Evolutionary conservation across 2,329 filamentous ascomycete species (phyloP).

Genomic region (Coniochaeta sp.): DNA sequence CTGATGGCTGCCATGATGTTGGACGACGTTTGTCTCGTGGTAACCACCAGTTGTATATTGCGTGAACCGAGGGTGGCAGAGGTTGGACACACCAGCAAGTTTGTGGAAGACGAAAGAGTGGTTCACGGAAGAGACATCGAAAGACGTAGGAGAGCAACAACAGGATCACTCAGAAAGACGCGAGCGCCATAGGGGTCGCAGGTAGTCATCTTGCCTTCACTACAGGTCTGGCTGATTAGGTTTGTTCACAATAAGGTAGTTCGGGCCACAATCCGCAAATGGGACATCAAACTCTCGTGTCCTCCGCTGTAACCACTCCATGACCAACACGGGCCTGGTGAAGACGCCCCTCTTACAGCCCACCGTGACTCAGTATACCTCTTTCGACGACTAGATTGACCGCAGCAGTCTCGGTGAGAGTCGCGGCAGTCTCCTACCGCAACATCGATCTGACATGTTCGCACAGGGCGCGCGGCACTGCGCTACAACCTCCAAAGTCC

Average conservation of each 20-base stretch:
- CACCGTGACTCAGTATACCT: too few relatives aligned
- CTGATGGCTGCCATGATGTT: neutral
- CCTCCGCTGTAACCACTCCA: too few relatives aligned
- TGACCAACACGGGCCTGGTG: too few relatives aligned
- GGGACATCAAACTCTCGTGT: too few relatives aligned
- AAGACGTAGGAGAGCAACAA: neutral
- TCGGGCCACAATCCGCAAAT: too few relatives aligned
- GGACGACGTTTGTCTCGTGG: neutral
- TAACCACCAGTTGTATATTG: neutral
- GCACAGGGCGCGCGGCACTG: too few relatives aligned
- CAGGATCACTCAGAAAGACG: neutral
- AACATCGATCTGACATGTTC: neutral
- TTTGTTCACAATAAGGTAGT: neutral
- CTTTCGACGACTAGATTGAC: too few relatives aligned
- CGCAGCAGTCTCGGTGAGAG: neutral
- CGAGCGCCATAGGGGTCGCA: neutral
- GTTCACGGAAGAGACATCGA: too few relatives aligned
- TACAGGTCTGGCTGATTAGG: neutral
- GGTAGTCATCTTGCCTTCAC: neutral
- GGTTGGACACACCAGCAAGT: neutral
- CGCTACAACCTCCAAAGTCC: neutral
- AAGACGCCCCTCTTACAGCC: too few relatives aligned
- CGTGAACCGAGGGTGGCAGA: neutral
- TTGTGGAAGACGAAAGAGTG: neutral
- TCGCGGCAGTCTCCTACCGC: neutral